Conservation (phyloP, 2,329 filamentous ascomycete genomes). For the Knufia petricola region DNA sequence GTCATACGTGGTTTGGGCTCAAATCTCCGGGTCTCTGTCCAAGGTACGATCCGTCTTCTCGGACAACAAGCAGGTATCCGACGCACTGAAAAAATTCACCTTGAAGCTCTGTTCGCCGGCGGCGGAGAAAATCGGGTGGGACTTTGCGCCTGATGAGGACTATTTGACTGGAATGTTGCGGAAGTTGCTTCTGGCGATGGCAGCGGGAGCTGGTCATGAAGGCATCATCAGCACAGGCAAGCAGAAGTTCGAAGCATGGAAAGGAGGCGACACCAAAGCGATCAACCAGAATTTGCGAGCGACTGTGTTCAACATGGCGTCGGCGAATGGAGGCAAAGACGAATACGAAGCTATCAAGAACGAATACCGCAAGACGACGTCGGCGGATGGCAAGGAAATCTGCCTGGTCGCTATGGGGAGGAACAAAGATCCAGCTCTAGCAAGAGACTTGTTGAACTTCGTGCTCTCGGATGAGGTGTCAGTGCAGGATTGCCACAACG, state of each 20-base stretch:
- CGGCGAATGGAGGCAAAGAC: constrained; percentile 60
- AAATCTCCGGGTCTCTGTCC: constrained; percentile 66
- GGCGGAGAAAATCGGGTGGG: constrained; percentile 75
- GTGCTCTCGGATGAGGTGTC: constrained; percentile 77
- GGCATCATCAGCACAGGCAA: constrained; percentile 62
- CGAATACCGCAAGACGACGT: constrained; percentile 72
- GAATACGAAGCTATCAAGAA: constrained; percentile 70
- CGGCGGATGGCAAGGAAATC: constrained; percentile 85
- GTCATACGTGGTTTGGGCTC: constrained; percentile 83
- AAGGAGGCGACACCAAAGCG: constrained; percentile 54
- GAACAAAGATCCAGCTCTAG: constrained; percentile 58
- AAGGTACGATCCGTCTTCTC: constrained; percentile 78
- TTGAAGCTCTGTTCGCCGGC: constrained; percentile 66
- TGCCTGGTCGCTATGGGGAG: constrained; percentile 67
- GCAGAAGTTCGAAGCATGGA: constrained; percentile 72
- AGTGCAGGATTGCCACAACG: constrained; percentile 77
- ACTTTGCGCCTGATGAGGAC: constrained; percentile 66
- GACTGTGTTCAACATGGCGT: constrained; percentile 68
- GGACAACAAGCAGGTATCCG: constrained; percentile 60
- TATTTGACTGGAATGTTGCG: constrained; percentile 75
- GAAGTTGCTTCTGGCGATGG: constrained; percentile 66
- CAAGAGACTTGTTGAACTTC: constrained; percentile 59
- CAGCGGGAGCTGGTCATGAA: constrained; percentile 67
- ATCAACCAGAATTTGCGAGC: constrained; percentile 74
- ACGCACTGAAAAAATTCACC: constrained; percentile 67